Conservation (phyloP, 129 eudicot species). For the Ambrosia artemisiifolia region DNA sequence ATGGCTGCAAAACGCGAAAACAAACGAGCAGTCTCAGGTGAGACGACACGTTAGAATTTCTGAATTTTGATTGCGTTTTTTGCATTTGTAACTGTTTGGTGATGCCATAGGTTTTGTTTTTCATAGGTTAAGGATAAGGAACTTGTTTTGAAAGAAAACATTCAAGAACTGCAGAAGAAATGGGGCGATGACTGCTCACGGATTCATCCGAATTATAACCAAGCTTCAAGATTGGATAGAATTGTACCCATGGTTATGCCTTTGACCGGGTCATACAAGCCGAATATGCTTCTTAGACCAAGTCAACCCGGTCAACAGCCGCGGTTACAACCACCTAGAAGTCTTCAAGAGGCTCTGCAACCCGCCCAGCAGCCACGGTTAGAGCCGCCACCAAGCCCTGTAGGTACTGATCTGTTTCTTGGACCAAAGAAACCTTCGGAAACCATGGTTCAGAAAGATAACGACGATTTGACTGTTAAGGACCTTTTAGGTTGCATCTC, state of each 20-base stretch:
- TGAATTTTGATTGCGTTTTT: not conserved
- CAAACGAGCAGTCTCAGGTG: conserved; percentile 47
- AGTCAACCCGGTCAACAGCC: conserved; percentile 55
- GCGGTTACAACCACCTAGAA: conserved; percentile 45
- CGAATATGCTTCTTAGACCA: conserved; percentile 45
- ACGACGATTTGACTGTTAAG: conserved; percentile 41
- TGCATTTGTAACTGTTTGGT: not conserved
- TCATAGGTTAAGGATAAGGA: conserved; percentile 62
- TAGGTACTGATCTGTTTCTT: conserved; percentile 69
- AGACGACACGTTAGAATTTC: not conserved
- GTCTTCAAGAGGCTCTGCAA: conserved; percentile 42
- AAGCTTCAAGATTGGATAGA: conserved; percentile 38
- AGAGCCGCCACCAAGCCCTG: conserved; percentile 72
- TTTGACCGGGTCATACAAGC: conserved; percentile 47
- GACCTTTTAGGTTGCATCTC: conserved; percentile 82
- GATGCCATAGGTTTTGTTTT: not conserved
- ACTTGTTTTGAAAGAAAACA: conserved; percentile 44
- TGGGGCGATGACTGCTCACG: conserved; percentile 76
- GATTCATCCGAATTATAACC: conserved; percentile 71
- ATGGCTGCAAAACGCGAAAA: conserved; percentile 84
- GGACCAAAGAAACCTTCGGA: conserved; percentile 55
- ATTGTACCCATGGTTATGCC: conserved; percentile 46
- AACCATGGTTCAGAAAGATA: conserved; percentile 23
- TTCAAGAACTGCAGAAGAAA: conserved; percentile 71
- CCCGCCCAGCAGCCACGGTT: conserved; percentile 32